Percentiles rank a stretch among this genome's conserved stretches.
Evolutionary conservation across 768 basidiomycete genomes (phyloP).

Genomic region (Lactifluus subvellereus): DNA sequence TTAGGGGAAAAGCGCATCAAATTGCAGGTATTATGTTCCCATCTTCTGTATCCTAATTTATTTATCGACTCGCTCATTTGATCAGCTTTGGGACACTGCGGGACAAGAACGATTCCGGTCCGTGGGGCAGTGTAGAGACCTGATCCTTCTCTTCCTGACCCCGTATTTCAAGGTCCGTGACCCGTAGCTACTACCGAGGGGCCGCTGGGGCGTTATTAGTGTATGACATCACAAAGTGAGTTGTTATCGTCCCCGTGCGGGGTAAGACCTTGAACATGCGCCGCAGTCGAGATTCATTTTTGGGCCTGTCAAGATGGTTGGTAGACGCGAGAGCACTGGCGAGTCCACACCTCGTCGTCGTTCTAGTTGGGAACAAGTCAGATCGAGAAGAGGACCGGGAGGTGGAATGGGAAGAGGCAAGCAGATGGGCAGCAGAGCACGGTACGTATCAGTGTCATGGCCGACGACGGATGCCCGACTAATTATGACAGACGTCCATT

Average conservation of each 20-base stretch:
- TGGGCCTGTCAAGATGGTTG: constrained; percentile 82
- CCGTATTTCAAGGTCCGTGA: constrained; percentile 60
- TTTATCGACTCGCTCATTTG: neutral
- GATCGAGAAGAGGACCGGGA: constrained; percentile 93
- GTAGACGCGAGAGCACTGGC: constrained; percentile 90
- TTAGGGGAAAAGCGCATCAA: constrained; percentile 94
- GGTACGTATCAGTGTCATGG: constrained; percentile 41
- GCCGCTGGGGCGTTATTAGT: constrained; percentile 89
- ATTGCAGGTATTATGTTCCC: constrained; percentile 68
- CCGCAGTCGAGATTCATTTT: constrained; percentile 78
- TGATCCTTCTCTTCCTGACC: constrained; percentile 21
- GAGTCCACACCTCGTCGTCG: constrained; percentile 83
- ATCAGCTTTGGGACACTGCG: constrained; percentile 92
- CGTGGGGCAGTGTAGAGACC: constrained; percentile 25
- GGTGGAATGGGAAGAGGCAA: constrained; percentile 94
- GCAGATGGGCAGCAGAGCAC: constrained; percentile 93
- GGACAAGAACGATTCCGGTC: constrained; percentile 94
- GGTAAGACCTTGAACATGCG: constrained; percentile 21
- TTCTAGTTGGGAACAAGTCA: constrained; percentile 92
- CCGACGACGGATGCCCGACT: neutral
- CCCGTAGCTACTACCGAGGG: constrained; percentile 93
- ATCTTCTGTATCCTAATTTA: neutral
- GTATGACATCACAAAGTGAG: constrained; percentile 84
- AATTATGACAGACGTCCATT: constrained; percentile 66
- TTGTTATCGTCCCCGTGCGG: constrained; percentile 24